phyloP scores from a whole-genome alignment of 2,329 filamentous ascomycete genomes.

The Pestalotiopsis sp. region DNA sequence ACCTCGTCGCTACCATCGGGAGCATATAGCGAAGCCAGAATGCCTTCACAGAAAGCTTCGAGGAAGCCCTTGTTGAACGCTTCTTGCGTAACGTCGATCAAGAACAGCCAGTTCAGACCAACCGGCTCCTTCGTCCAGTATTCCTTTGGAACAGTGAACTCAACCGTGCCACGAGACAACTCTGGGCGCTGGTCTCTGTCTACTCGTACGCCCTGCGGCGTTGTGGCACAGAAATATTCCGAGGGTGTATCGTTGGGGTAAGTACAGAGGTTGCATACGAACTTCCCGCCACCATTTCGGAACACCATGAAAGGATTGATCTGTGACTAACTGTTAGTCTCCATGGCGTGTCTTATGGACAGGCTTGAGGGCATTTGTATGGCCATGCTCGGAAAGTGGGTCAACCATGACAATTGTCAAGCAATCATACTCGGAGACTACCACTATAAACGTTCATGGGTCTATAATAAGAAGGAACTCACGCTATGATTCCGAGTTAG shows the following conservation, averaged over 20 bases:
- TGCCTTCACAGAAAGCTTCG: slow-evolving; percentile 87
- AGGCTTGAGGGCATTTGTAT: neutral
- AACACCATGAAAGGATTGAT: slow-evolving; percentile 99
- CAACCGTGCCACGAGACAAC: slow-evolving; percentile 87
- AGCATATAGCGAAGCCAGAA: slow-evolving; percentile 82
- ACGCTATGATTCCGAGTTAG: neutral
- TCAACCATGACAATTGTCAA: neutral
- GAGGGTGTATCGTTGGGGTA: slow-evolving; percentile 92
- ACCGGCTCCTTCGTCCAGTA: slow-evolving; percentile 97
- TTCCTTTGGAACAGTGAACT: slow-evolving; percentile 96
- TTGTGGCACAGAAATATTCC: slow-evolving; percentile 92
- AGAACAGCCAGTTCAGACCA: slow-evolving; percentile 83
- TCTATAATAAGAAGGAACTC: neutral
- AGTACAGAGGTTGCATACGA: slow-evolving; percentile 97
- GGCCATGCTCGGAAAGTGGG: neutral
- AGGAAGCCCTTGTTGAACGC: slow-evolving; percentile 88
- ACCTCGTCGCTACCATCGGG: slow-evolving; percentile 49
- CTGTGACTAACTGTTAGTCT: slow-evolving; percentile 55
- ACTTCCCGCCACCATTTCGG: slow-evolving; percentile 89
- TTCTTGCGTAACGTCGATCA: slow-evolving; percentile 93
- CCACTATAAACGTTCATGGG: neutral
- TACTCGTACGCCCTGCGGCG: slow-evolving; percentile 81
- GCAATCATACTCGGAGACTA: neutral
- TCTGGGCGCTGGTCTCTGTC: slow-evolving; percentile 90
- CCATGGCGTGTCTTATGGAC: neutral